Base-by-base conservation (phyloP, 768 basidiomycete species). In the Tricholoma sp. region DNA sequence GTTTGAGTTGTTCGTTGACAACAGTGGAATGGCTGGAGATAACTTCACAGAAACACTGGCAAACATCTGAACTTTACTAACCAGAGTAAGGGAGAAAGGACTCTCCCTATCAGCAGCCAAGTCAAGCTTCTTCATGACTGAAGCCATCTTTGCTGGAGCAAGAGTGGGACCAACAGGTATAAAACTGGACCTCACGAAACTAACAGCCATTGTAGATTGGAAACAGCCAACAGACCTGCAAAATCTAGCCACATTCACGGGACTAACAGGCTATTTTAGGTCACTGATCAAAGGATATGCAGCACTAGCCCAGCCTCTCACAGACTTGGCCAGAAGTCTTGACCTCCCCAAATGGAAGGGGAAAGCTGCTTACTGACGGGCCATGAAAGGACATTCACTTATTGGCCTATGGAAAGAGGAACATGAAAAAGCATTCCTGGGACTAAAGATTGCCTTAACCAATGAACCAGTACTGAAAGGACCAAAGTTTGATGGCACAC, bases 61-160 rank as follows among this genome's bases (percentile, higher is more conserved):
- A 4, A 57, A 60, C 22, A 14, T 54, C 10, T 12, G 27, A 0
- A 46, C 54, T n/a, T 21, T 63, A 5, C 62, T 79, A 10, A 41
- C 37, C 2, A 49, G 71, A 1, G 60, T 72, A 11, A 57, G 74
- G 50, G 53, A 39, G 37, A 56, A 52, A 18, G 41, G 52, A 4
- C 54, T 60, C 2, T 56, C 61, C 14, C 59, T 63, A 31, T 63
- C 61, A 4, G 56, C 61, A 0, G 11, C 59, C 4, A 63, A 63
- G 21, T 57, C 61, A 9, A 54, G 66, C 32, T 62, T 78, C 7
- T 78, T 77, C 63, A 63, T 74, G 61, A 68, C 71, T 0, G 69
- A 74, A 31, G 65, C 66, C 0, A 62, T 71, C 1, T 78, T 77
- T 49, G 71, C 72, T 4, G 76, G 76, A 0, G 70, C 67, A 0